These are phyloP conservation scores for Rosa lucieae DNA, from an alignment of 306 rosid genomes.

Conservation along the genomic window DNA sequence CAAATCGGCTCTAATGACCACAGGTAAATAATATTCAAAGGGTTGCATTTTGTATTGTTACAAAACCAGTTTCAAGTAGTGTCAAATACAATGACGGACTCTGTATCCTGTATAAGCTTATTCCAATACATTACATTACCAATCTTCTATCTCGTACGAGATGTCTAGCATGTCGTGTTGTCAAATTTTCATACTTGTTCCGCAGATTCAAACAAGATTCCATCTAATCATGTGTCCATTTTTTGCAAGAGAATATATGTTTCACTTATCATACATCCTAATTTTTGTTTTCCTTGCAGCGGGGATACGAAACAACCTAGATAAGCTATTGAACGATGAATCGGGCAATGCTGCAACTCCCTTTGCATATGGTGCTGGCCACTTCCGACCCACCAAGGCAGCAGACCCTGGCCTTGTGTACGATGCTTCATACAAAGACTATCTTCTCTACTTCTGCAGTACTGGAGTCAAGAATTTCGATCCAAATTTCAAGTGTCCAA, in stretches of 20 bases:
- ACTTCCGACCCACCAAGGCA: constrained; percentile 65
- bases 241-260: neutral
- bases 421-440: constrained; percentile 72
- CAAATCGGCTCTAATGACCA: constrained; percentile 87
- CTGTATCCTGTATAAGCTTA: neutral
- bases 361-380: constrained; percentile 81
- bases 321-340: constrained; percentile 58
- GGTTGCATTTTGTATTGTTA: neutral
- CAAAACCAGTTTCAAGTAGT: neutral
- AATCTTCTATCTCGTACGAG: neutral
- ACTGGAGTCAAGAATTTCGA: constrained; percentile 34
- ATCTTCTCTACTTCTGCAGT: constrained; percentile 59
- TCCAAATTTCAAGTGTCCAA: constrained; percentile 48
- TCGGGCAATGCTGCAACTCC: constrained; percentile 59
- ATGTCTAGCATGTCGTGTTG: neutral
- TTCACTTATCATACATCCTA: neutral
- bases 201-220: neutral
- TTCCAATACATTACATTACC: neutral
- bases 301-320: constrained; percentile 54
- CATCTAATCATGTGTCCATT: neutral
- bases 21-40: constrained; percentile 43
- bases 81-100: neutral
- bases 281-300: constrained; percentile 40
- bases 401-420: constrained; percentile 84
- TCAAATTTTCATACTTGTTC: neutral